Evolutionary conservation across 129 eudicot genomes (phyloP), one percentile per base, ranked within the genome.

Genomic region (Heracleum sosnowskyi): DNA sequence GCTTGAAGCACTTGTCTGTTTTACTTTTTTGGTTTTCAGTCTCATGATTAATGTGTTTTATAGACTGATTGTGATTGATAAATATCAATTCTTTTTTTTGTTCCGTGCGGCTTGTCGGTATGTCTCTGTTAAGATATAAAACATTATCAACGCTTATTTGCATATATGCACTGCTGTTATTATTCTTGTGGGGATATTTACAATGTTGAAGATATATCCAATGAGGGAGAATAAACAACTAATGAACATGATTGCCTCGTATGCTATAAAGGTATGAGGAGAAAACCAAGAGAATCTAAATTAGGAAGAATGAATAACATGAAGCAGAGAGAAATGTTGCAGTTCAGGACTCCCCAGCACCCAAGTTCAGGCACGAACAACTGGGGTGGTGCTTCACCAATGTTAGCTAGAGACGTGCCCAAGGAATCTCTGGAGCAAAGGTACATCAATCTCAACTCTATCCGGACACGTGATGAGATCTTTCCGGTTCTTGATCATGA

Each of bases 261-360:
- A 4, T 31, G 2, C 35, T 74, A 44, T 53, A 73, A 73, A 62
- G 76, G 39, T 37, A 28, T 26, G 47, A 70, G 47, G 77, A 44
- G 47, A 18, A 44, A 34, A 33, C 42, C 28, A 57, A n/a, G 68
- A 60, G 68, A 0, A 20, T 35, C 68, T 66, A 31, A 62, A 31
- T 66, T 4, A 66, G 40, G 7, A 64, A 31, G 70, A 29, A 33
- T 29, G 72, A 15, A 66, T n/a, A 60, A 10, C 44, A 90, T 82
- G 87, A 83, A 77, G 89, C 84, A 85, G 80, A 82, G 87, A 33
- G 90, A 86, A 51, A 5, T 86, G 49, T 49, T 84, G 77, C 92
- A 92, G 42, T 92, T 92, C 80, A 86, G 97, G 70, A 92, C 96
- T 70, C 97, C 97, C 37, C 96, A 92, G 78, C 97, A 90, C 72